Conservation (phyloP, 305 asterid genomes). For the Rubia tinctorum region DNA sequence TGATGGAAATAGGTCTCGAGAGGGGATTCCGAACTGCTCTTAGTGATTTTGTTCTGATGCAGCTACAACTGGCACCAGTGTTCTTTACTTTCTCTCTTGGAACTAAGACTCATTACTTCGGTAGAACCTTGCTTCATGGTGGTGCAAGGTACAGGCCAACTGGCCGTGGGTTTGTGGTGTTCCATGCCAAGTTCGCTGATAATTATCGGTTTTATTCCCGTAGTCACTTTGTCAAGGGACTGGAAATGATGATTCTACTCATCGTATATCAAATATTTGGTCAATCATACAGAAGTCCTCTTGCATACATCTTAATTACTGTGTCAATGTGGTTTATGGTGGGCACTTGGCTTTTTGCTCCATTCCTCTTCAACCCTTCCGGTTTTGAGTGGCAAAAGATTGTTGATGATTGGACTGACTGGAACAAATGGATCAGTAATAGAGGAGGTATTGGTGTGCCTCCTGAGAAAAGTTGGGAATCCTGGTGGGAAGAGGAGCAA, state of each 20-base stretch:
- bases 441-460: slow-evolving; percentile 95
- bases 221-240: slow-evolving; percentile 92
- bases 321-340: slow-evolving; percentile 96
- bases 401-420: slow-evolving; percentile 92
- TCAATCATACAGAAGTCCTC: slow-evolving; percentile 56
- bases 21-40: slow-evolving; percentile 87
- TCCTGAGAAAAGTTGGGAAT: slow-evolving; percentile 95
- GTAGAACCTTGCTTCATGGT: slow-evolving; percentile 89
- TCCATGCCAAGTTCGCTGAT: slow-evolving; percentile 90
- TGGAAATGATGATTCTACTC: slow-evolving; percentile 75
- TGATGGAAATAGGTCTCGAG: slow-evolving; percentile 93
- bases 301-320: slow-evolving; percentile 73
- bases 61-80: slow-evolving; percentile 82
- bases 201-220: slow-evolving; percentile 88
- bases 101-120: slow-evolving; percentile 82
- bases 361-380: slow-evolving; percentile 91
- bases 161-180: slow-evolving; percentile 94
- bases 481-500: slow-evolving; percentile 99
- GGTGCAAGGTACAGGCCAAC: slow-evolving; percentile 89
- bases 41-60: slow-evolving; percentile 88
- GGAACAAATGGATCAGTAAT: slow-evolving; percentile 94
- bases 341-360: slow-evolving; percentile 95
- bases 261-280: slow-evolving; percentile 83
- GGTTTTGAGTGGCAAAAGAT: slow-evolving; percentile 99
- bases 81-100: slow-evolving; percentile 94